Percentiles rank a stretch among this genome's conserved stretches.
These are phyloP conservation scores for Saccharomycopsis sp. DNA, from an alignment of 805 yeast species.

Conservation along the genomic window DNA sequence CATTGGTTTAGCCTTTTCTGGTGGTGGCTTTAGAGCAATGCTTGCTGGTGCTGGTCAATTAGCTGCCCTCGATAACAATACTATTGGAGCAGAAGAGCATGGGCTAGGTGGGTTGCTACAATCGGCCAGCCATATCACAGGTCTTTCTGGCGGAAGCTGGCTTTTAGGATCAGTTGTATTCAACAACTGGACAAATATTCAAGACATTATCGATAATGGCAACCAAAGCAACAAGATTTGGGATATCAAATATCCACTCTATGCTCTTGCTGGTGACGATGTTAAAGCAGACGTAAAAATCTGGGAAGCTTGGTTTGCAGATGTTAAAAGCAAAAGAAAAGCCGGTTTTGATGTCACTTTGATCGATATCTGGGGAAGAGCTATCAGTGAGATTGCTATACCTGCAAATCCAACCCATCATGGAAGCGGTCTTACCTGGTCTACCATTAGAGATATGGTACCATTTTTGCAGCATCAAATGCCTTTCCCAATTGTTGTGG, in stretches of 20 bases:
- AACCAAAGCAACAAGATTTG: constrained; percentile 41
- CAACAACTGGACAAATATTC: constrained; percentile 71
- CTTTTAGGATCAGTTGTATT: constrained; percentile 57
- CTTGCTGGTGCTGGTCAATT: constrained; percentile 77
- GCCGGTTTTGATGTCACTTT: constrained; percentile 53
- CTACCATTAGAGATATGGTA: constrained; percentile 52
- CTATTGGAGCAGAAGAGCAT: constrained; percentile 43
- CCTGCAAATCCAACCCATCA: constrained; percentile 41
- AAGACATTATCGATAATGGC: constrained; percentile 40
- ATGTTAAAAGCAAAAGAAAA: constrained; percentile 35
- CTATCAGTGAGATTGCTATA: constrained; percentile 54
- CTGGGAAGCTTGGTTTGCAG: constrained; percentile 35
- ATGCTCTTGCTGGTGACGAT: constrained; percentile 54
- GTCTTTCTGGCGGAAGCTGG: constrained; percentile 85
- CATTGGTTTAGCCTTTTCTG: constrained; percentile 61
- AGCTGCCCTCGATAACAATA: constrained; percentile 70
- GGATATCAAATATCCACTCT: constrained; percentile 58
- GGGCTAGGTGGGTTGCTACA: constrained; percentile 73
- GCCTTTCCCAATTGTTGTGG: constrained; percentile 61
- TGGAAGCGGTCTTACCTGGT: constrained; percentile 55
- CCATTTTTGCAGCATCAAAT: constrained; percentile 52
- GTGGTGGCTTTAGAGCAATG: constrained; percentile 92
- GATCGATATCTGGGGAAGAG: constrained; percentile 63
- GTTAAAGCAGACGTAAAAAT: constrained; percentile 41
- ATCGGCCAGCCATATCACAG: constrained; percentile 62